phyloP scores from a whole-genome alignment of 768 basidiomycete species.

The Rhodosporidiobolus odoratus region DNA sequence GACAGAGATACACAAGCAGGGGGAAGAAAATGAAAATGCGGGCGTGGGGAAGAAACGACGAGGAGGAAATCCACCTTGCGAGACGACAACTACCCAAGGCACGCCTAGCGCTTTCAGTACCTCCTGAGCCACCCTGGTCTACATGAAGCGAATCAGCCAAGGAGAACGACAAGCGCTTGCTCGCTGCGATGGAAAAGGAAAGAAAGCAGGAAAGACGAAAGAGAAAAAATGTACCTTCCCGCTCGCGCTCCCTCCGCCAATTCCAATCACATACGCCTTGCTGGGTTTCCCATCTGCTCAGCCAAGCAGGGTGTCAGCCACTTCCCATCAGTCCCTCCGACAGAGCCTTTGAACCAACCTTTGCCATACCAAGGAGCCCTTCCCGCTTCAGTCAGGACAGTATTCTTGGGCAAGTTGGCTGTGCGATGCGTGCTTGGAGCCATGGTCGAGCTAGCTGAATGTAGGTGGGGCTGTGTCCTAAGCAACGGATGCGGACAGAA shows the following conservation, averaged over 20 bases:
- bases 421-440: too few relatives aligned
- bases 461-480: too few relatives aligned
- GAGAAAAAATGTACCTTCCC: conserved; percentile 46
- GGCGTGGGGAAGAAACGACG: neutral
- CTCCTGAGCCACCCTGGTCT: conserved; percentile 41
- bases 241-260: conserved; percentile 50
- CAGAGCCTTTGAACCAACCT: neutral
- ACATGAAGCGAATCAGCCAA: neutral
- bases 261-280: conserved; percentile 49
- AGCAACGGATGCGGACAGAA: too few relatives aligned
- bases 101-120: conserved; percentile 48
- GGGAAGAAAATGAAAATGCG: conserved; percentile 43
- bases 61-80: conserved; percentile 55
- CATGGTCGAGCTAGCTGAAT: too few relatives aligned
- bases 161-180: neutral
- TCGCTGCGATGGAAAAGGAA: neutral
- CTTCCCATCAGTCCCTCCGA: too few relatives aligned
- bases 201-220: neutral
- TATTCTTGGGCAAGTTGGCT: conserved; percentile 24
- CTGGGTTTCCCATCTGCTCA: conserved; percentile 45
- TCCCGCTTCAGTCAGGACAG: conserved; percentile 30
- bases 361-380: conserved; percentile 25
- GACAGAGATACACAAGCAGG: neutral
- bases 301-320: neutral
- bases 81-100: conserved; percentile 72